These are phyloP conservation scores for Acanthamoeba castellanii DNA, from an alignment of 208 protist genomes.

Conservation along the genomic window DNA sequence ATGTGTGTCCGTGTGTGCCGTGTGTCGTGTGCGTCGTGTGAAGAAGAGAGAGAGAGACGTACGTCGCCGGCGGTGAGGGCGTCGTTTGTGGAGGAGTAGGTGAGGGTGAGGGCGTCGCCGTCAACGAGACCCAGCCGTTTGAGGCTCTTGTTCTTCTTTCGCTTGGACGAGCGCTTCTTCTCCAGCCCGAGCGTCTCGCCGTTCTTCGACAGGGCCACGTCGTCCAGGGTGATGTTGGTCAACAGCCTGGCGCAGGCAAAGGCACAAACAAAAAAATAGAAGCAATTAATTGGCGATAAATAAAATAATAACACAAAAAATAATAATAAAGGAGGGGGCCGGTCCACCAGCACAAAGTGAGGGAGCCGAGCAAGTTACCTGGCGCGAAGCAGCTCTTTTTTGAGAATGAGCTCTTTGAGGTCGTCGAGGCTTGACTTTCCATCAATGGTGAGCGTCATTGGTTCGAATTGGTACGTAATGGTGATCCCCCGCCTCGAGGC, in stretches of 20 bases:
- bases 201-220: background rate
- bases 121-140: background rate
- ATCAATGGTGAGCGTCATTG: background rate
- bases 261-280: too few relatives aligned
- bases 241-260: background rate
- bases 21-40: background rate
- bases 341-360: too few relatives aligned
- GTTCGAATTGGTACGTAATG: constrained; percentile 36
- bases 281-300: background rate
- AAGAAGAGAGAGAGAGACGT: background rate
- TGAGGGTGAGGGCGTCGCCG: background rate
- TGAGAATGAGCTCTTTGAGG: constrained; percentile 35
- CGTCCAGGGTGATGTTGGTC: background rate
- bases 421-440: background rate
- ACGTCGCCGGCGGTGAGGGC: background rate
- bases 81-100: background rate
- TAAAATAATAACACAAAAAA: background rate
- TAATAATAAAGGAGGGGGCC: background rate
- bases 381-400: background rate
- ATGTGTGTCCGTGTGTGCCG: too few relatives aligned
- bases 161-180: background rate
- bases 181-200: background rate
- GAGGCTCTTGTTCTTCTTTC: background rate
- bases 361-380: too few relatives aligned
- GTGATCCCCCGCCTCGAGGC: background rate